Conservation (phyloP, 257 asterid species). For the Leonotis leonurus region DNA sequence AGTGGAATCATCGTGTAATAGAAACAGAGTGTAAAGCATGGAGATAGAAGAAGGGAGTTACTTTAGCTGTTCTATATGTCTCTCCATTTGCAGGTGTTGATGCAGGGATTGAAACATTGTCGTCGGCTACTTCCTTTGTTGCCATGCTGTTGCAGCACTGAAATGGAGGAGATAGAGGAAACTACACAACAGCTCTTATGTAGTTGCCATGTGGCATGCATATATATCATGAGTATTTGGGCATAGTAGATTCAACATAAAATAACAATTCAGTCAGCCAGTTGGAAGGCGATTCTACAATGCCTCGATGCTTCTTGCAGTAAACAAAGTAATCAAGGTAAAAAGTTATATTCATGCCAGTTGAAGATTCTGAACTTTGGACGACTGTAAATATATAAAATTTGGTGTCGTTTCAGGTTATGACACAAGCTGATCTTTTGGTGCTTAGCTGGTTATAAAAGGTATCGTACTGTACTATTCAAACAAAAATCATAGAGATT, state of each 20-base stretch:
- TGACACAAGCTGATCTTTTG: not conserved
- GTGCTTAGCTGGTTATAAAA: slow-evolving; percentile 2
- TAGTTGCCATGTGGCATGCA: not conserved
- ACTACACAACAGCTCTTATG: not conserved
- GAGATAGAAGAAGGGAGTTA: not conserved
- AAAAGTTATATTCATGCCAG: not conserved
- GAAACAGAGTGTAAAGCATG: not conserved
- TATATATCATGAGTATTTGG: not conserved
- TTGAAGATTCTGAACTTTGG: not conserved
- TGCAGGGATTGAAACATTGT: slow-evolving; percentile 14
- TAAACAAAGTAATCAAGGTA: not conserved
- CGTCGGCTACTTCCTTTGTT: slow-evolving; percentile 13
- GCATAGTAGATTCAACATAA: not conserved
- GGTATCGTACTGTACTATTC: not conserved
- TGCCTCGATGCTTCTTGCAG: not conserved
- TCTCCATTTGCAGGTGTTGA: slow-evolving; percentile 16
- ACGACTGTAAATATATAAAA: not conserved
- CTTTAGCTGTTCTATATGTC: slow-evolving; percentile 14
- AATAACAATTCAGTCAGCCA: not conserved
- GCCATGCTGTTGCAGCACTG: slow-evolving; percentile 5
- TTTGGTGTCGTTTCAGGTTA: slow-evolving; percentile 2
- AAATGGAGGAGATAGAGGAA: slow-evolving; percentile 8
- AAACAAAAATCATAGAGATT: slow-evolving; percentile 9
- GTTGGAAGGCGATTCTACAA: slow-evolving; percentile 3
- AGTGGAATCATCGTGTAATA: not conserved